Base-by-base conservation (phyloP, 2,329 filamentous ascomycete species). In the Alternaria dauci region DNA sequence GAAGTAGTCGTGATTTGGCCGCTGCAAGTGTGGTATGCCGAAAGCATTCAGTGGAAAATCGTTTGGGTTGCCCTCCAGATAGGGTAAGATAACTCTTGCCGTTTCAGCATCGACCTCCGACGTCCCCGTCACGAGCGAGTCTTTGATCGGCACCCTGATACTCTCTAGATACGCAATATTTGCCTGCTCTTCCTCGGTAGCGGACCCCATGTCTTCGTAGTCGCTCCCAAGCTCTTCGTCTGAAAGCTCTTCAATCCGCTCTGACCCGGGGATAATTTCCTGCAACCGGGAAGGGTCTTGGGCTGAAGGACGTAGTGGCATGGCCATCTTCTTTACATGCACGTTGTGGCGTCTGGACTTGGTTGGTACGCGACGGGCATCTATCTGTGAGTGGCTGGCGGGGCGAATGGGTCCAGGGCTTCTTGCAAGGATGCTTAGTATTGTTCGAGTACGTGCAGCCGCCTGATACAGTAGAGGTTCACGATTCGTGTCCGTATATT, bases 11-110 rank as follows among this genome's bases (percentile, higher is more conserved):
- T 89, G 88, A 42, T 80, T 78, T 59, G 82, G 81, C 42, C 90
- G 88, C 68, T 89, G 85, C n/a, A 99, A 86, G 58, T 84, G 84
- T 14, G 93, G 91, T 36, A 97, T 81, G 14, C 93, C 93, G 76
- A 89, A 83, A 52, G 80, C 81, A 79, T 96, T 97, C 79, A 87
- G 85, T 18, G 80, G 68, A 53, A 83, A 75, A 25, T 83, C 81
- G 59, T 85, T 81, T 50, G 82, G 82, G 42, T 81, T 83, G n/a
- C 81, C 80, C 34, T 82, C 80, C 16, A 96, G 82, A 66, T 89
- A 90, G 1, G 90, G 89, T 30, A 93, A 79, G 70, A 91, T 91
- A 71, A 86, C 85, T 38, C 87, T 79, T 55, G 92, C 81, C 0
- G 91, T 94, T 57, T 87, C 82, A 59, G 90, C 85, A 78, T 96